These are phyloP conservation scores for Trametes villosa DNA, from an alignment of 768 basidiomycete species.

Conservation along the genomic window DNA sequence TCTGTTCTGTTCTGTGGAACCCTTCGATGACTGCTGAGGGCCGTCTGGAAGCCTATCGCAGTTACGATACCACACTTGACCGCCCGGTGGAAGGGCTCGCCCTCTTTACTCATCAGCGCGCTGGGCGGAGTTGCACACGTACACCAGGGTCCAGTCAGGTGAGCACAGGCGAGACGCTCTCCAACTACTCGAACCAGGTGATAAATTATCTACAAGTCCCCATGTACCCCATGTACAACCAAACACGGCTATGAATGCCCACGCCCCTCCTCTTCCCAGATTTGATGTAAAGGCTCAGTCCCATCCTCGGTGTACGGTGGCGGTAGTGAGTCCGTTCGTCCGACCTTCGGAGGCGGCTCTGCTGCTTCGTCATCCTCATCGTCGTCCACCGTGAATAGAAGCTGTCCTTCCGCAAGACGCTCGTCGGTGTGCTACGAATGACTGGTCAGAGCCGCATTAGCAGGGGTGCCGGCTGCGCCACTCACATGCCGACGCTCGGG, in stretches of 20 bases:
- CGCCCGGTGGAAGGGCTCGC: too few relatives aligned
- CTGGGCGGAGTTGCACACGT: too few relatives aligned
- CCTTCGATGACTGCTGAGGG: not conserved
- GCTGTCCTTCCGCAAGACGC: not conserved
- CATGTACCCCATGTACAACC: not conserved
- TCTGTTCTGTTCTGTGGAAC: too few relatives aligned
- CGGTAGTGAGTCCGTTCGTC: constrained; percentile 2
- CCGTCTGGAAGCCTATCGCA: not conserved
- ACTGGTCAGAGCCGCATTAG: not conserved
- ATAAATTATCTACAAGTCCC: not conserved
- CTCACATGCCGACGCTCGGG: not conserved
- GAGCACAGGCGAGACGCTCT: too few relatives aligned
- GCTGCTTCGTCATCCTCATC: constrained; percentile 4
- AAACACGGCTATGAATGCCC: not conserved
- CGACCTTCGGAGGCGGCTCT: not conserved
- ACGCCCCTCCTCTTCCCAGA: constrained; percentile 3
- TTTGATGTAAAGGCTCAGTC: not conserved
- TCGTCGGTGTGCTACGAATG: not conserved
- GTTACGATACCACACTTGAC: not conserved
- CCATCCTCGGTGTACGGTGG: constrained; percentile 16
- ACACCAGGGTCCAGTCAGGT: too few relatives aligned
- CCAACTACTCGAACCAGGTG: not conserved
- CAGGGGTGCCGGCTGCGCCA: not conserved
- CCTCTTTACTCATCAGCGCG: too few relatives aligned
- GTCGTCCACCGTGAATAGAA: constrained; percentile 19